phyloP scores from a whole-genome alignment of 768 basidiomycete genomes.

The Trametes coccinea region DNA sequence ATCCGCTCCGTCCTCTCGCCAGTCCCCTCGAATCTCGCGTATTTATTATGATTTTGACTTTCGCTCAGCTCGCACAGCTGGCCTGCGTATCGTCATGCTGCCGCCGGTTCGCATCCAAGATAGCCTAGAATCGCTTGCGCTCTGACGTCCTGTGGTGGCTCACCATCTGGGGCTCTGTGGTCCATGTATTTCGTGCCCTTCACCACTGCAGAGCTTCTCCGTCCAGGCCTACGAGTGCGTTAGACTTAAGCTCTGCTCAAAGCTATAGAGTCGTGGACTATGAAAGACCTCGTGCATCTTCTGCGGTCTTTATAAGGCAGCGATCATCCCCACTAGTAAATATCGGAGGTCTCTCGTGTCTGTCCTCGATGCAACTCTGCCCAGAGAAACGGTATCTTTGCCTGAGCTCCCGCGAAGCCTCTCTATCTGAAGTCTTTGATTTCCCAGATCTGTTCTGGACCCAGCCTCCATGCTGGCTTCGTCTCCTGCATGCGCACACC shows the following conservation, averaged over 20 bases:
- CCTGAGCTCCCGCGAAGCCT: slow-evolving; percentile 16
- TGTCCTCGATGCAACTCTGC: slow-evolving; percentile 7
- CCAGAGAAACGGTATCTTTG: slow-evolving; percentile 11
- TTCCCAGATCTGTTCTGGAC: slow-evolving; percentile 17
- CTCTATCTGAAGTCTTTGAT: not conserved
- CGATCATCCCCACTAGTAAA: not conserved
- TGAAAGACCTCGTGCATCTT: not conserved
- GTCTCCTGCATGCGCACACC: slow-evolving; percentile 3
- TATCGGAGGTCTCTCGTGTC: not conserved
- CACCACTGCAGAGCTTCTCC: not conserved
- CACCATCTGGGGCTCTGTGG: not conserved
- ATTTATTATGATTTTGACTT: slow-evolving; percentile 2
- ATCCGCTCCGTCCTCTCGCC: not conserved
- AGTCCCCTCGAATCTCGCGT: slow-evolving; percentile 7
- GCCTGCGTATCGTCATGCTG: not conserved
- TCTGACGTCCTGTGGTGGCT: not conserved
- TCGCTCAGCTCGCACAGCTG: not conserved
- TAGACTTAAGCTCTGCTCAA: slow-evolving; percentile 7
- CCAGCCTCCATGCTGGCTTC: slow-evolving; percentile 11
- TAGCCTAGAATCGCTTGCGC: not conserved
- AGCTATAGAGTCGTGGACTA: not conserved
- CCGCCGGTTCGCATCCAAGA: slow-evolving; percentile 2
- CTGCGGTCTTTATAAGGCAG: not conserved
- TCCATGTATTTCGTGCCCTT: not conserved
- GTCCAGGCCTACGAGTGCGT: not conserved